Evolutionary conservation across 192 early-diverging fungal genomes (phyloP), one percentile per base, ranked within the genome.

Genomic region (Backusella sp.): DNA sequence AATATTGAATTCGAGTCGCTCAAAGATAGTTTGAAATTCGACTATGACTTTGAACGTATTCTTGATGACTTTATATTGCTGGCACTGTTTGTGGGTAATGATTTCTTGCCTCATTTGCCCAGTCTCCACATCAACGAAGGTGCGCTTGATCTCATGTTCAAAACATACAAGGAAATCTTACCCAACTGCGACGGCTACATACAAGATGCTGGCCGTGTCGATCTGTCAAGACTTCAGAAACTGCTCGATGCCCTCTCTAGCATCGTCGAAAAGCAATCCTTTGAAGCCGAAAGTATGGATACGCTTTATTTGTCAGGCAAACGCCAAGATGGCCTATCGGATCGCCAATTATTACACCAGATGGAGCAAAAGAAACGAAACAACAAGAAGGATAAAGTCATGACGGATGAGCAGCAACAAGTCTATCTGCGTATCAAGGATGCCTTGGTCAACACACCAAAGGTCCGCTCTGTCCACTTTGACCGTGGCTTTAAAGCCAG

Each of bases 1-100:
- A 92, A 96, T 79, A 86, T 92, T 53, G 97, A 99, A 82, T 92
- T 99, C 78, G 73, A 76, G 41, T 88, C 86, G 39, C 79, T 90
- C 23, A 83, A 86, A 70, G 84, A 86, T 56, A 66, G 65, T 11
- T 62, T 93, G 49, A 77, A 85, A 0, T 95, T 91, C 75, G 66
- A 83, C 5, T 95, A 94, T 84, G 90, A 96, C 76, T 84, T 97
- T 19, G 98, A 99, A 80, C 91, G 96, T 28, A 92, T 97, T 23
- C 93, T 98, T 66, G 98, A 99, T 81, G 98, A 99, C 77, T 99
- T 95, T 80, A 91, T 98, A 2, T 87, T 99, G 30, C 86, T 98
- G 77, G 92, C 90, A 66, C 91, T 98, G 84, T 96, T 99, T 83
- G 92, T 99, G 32, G 98, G 98, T 68, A 99, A 99, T 82, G 98